These are phyloP conservation scores for Globisporangium rhizosaccharum DNA, from an alignment of 352 stramenopile species.

Conservation along the genomic window DNA sequence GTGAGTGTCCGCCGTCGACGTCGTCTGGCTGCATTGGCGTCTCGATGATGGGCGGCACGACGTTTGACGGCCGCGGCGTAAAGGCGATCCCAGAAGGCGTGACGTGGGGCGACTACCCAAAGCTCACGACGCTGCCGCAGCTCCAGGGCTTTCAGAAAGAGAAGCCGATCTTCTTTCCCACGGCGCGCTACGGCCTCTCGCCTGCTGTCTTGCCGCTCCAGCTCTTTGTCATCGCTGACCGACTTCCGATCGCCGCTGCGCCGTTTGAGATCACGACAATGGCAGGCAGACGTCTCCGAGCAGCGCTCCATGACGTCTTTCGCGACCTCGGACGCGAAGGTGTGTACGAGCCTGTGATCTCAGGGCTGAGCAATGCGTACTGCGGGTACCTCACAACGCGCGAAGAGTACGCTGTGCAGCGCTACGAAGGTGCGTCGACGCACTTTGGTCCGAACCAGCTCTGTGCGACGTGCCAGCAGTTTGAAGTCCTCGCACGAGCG, in stretches of 20 bases:
- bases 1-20: slow-evolving; percentile 58
- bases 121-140: slow-evolving; percentile 67
- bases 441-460: slow-evolving; percentile 87
- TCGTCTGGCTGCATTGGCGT: slow-evolving; percentile 78
- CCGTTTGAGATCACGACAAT: slow-evolving; percentile 86
- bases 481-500: slow-evolving; percentile 47
- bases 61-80: slow-evolving; percentile 71
- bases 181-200: slow-evolving; percentile 65
- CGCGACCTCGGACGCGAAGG: slow-evolving; percentile 9
- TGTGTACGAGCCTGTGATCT: slow-evolving; percentile 48
- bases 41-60: slow-evolving; percentile 79
- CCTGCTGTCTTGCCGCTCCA: slow-evolving; percentile 70
- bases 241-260: slow-evolving; percentile 57
- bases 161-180: slow-evolving; percentile 78
- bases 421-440: slow-evolving; percentile 87
- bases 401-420: slow-evolving; percentile 83
- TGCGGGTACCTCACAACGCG: slow-evolving; percentile 81
- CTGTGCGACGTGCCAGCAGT: slow-evolving; percentile 70
- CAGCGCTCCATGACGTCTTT: slow-evolving; percentile 28
- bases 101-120: slow-evolving; percentile 62
- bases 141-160: slow-evolving; percentile 72
- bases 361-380: slow-evolving; percentile 79
- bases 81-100: slow-evolving; percentile 55
- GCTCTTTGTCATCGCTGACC: slow-evolving; percentile 51
- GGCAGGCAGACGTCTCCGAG: slow-evolving; percentile 62